Base-by-base conservation (phyloP, 306 rosid genomes). In the Pyrus communis region DNA sequence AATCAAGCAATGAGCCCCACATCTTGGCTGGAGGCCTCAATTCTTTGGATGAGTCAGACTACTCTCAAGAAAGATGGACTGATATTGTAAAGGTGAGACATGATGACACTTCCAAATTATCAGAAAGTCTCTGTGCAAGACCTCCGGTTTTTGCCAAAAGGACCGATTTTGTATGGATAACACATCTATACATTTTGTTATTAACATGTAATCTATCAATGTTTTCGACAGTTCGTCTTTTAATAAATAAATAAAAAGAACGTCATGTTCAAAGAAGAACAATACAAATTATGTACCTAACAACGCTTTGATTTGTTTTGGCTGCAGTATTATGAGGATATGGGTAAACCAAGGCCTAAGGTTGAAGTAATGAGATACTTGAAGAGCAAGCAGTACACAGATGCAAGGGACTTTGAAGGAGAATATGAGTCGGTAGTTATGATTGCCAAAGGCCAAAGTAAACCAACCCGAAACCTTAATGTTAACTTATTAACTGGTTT, bases 381-480 rank as follows among this genome's bases (percentile, higher is more conserved):
- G 35, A 93, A 89, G 88, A 86, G 85, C 60, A 89, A 90, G 82
- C 89, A 88, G 7, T 93, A 90, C 62, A 81, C 88, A 69, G 96
- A 93, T 85, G 89, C 96, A 13, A 93, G 91, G 83, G 88, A 84
- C 74, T 89, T 82, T 67, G 93, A 89, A 23, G 98, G 98, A 72
- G 98, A 91, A 75, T 91, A 86, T 25, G 88, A 82, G 23, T 85
- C 99, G 0, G 99, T 96, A 40, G 98, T 96, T 62, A 88, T 96
- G 96, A 88, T 96, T 73, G 98, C 98, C 93, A 96, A 95, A 76
- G 98, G 98, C 78, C 98, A 95, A 90, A 95, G 98, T 95, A 90
- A 77, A 33, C 51, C 73, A 8, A 31, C 43, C 23, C 28, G n/a
- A 23, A 19, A 25, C 27, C 43, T 60, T n/a, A 4, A 57, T 30